These are phyloP conservation scores for Dothideomycetes sp. DNA, from an alignment of 2,329 filamentous ascomycete genomes.

Conservation along the genomic window DNA sequence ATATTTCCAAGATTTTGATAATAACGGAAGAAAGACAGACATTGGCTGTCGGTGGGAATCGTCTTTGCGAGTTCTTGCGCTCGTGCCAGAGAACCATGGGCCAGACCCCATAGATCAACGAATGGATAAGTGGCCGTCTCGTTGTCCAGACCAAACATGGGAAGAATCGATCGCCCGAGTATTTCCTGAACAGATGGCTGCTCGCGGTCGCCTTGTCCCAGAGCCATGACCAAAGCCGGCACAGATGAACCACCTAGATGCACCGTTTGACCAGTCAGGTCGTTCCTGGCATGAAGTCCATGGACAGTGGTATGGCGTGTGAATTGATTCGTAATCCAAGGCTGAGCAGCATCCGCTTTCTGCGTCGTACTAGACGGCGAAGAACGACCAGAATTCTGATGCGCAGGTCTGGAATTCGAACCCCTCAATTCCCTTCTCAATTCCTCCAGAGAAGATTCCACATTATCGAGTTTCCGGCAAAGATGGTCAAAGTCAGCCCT, in stretches of 20 bases:
- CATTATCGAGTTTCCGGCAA: slow-evolving; percentile 38
- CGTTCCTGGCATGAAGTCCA: slow-evolving; percentile 53
- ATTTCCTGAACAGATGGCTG: slow-evolving; percentile 48
- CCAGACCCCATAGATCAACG: slow-evolving; percentile 53
- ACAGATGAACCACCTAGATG: slow-evolving; percentile 55
- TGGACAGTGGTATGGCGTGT: slow-evolving; percentile 37
- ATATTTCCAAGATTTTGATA: slow-evolving; percentile 51
- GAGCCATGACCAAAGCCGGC: slow-evolving; percentile 48
- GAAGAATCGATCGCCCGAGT: slow-evolving; percentile 52
- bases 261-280: slow-evolving; percentile 50
- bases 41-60: slow-evolving; percentile 49
- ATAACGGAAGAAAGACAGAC: slow-evolving; percentile 47
- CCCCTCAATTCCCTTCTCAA: slow-evolving; percentile 27
- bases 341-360: slow-evolving; percentile 1
- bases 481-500: slow-evolving; percentile 39
- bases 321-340: slow-evolving; percentile 12
- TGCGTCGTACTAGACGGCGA: slow-evolving; percentile 13
- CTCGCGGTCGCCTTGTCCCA: slow-evolving; percentile 36
- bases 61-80: slow-evolving; percentile 50
- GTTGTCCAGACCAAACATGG: slow-evolving; percentile 55
- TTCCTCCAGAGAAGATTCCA: slow-evolving; percentile 39
- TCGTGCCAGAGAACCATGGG: slow-evolving; percentile 49
- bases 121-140: slow-evolving; percentile 57
- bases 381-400: slow-evolving; percentile 15
- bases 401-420: slow-evolving; percentile 9